Evolutionary conservation across 2,329 filamentous ascomycete species (phyloP).

Genomic region (Pseudocercospora musae): DNA sequence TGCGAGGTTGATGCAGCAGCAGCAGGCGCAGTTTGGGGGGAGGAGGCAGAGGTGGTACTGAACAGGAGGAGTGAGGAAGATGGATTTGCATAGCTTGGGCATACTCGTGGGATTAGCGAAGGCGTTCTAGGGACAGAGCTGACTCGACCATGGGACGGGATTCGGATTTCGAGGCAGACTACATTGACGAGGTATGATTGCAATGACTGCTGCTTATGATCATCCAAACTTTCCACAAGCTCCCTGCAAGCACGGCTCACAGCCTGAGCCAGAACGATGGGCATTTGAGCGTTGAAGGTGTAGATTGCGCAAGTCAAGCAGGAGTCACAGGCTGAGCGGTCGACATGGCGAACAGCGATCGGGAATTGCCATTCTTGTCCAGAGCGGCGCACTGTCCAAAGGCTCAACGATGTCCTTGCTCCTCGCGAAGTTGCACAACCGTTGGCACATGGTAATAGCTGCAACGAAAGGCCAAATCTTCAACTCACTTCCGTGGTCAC

Average conservation of each 20-base stretch:
- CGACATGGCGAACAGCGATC: background rate
- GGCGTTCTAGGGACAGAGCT: background rate
- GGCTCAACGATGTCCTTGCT: too few relatives aligned
- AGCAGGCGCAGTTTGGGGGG: conserved; percentile 12
- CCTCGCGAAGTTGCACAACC: background rate
- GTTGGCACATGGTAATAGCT: background rate
- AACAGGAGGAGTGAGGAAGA: background rate
- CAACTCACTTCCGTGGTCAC: background rate
- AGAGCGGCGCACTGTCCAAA: too few relatives aligned
- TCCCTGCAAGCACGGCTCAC: background rate
- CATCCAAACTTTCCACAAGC: background rate
- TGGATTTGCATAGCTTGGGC: background rate
- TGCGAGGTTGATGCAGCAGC: conserved; percentile 26
- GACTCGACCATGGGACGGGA: background rate
- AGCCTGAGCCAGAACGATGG: too few relatives aligned
- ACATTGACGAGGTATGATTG: background rate
- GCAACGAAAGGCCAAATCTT: background rate
- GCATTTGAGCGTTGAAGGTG: too few relatives aligned
- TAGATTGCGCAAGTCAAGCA: background rate
- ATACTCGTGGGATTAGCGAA: background rate
- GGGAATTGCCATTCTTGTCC: too few relatives aligned
- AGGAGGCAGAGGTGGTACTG: conserved; percentile 34
- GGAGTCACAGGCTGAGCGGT: background rate
- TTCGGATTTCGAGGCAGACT: background rate
- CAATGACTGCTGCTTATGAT: background rate